phyloP scores from a whole-genome alignment of 1,284 basidiomycete genomes.

The Leucoagaricus sp. region DNA sequence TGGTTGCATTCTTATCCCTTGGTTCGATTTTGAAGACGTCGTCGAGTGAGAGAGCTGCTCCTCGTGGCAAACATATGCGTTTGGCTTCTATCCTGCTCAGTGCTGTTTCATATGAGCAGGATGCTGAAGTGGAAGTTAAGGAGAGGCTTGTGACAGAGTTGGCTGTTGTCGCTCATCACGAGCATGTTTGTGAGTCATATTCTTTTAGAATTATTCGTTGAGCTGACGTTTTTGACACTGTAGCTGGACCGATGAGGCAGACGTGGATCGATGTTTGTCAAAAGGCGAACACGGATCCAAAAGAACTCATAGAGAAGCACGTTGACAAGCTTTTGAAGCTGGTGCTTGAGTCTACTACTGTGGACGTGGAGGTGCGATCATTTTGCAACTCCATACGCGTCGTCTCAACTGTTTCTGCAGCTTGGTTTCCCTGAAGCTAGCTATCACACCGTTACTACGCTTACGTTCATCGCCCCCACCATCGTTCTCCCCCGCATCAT shows the following conservation, averaged over 20 bases:
- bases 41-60: slow-evolving; percentile 23
- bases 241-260: slow-evolving; percentile 57
- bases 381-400: neutral
- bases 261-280: slow-evolving; percentile 88
- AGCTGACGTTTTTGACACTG: neutral
- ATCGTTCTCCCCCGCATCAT: slow-evolving; percentile 70
- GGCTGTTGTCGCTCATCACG: slow-evolving; percentile 77
- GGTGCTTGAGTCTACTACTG: slow-evolving; percentile 47
- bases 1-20: slow-evolving; percentile 47
- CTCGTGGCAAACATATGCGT: slow-evolving; percentile 47
- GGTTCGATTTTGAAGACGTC: slow-evolving; percentile 24
- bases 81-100: slow-evolving; percentile 54
- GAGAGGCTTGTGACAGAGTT: slow-evolving; percentile 50
- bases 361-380: slow-evolving; percentile 43
- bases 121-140: slow-evolving; percentile 35
- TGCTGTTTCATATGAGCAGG: slow-evolving; percentile 44
- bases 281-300: slow-evolving; percentile 67
- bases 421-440: slow-evolving; percentile 62
- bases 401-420: slow-evolving; percentile 26
- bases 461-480: slow-evolving; percentile 79
- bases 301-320: slow-evolving; percentile 53
- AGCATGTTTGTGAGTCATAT: slow-evolving; percentile 54
- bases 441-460: slow-evolving; percentile 73
- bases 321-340: slow-evolving; percentile 52
- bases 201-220: neutral